Conservation (phyloP, 1,284 basidiomycete species). For the Flammula alnicola region DNA sequence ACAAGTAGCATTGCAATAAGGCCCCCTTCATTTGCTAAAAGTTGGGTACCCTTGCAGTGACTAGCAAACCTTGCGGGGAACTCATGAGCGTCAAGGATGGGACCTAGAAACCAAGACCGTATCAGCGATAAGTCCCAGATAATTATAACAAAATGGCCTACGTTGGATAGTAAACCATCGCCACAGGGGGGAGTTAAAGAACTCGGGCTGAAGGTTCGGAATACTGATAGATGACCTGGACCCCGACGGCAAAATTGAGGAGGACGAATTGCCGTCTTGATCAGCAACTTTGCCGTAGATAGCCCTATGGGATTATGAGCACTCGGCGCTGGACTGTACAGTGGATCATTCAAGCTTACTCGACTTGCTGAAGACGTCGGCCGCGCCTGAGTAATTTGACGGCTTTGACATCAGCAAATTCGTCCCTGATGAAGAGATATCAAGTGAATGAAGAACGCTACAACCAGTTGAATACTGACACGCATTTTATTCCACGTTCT, state of each 20-base stretch:
- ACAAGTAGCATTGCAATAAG: slow-evolving; percentile 75
- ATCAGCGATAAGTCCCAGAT: slow-evolving; percentile 25
- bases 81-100: slow-evolving; percentile 74
- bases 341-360: slow-evolving; percentile 45
- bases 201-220: slow-evolving; percentile 74
- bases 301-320: slow-evolving; percentile 41
- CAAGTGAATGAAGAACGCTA: slow-evolving; percentile 1
- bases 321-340: not conserved
- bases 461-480: slow-evolving; percentile 41
- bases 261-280: slow-evolving; percentile 40
- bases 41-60: slow-evolving; percentile 59
- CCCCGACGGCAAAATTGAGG: slow-evolving; percentile 30
- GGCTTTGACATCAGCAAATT: slow-evolving; percentile 86
- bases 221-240: slow-evolving; percentile 52
- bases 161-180: slow-evolving; percentile 81
- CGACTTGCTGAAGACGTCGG: slow-evolving; percentile 83
- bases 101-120: slow-evolving; percentile 47
- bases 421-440: slow-evolving; percentile 60
- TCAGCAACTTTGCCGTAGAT: slow-evolving; percentile 63
- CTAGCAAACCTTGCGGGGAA: slow-evolving; percentile 72
- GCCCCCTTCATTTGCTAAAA: slow-evolving; percentile 61
- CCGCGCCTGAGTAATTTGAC: slow-evolving; percentile 85
- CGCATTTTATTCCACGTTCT: slow-evolving; percentile 84
- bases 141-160: slow-evolving; percentile 41
- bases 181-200: slow-evolving; percentile 86